phyloP scores from a whole-genome alignment of 176 grass and related monocot species.

The Themeda triandra region DNA sequence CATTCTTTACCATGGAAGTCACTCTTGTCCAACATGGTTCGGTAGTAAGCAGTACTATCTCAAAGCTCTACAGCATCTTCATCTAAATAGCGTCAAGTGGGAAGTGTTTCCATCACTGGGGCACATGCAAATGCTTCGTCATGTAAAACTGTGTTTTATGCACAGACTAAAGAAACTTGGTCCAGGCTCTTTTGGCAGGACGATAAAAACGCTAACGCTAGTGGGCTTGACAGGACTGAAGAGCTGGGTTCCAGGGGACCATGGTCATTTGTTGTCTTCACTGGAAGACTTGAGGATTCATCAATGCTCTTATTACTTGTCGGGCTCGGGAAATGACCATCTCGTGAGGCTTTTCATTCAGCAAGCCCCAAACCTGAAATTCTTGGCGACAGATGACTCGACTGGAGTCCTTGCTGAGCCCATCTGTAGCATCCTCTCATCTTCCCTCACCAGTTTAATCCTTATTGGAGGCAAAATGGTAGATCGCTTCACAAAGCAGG shows the following conservation, averaged over 20 bases:
- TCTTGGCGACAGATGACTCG: background rate
- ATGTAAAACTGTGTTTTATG: accelerated
- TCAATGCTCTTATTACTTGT: background rate
- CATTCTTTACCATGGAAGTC: background rate
- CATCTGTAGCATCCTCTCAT: background rate
- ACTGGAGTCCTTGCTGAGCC: background rate
- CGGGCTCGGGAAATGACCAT: background rate
- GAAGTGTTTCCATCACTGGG: background rate
- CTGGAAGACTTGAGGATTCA: background rate
- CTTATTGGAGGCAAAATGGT: background rate
- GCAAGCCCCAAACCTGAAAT: background rate
- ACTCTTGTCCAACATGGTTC: background rate
- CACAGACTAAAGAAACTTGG: background rate
- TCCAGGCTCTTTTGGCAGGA: background rate
- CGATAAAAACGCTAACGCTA: background rate
- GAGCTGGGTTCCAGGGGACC: background rate
- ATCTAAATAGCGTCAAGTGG: background rate
- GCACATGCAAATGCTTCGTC: background rate
- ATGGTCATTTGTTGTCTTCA: background rate
- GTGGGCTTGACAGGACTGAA: background rate
- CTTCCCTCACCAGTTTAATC: background rate
- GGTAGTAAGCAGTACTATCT: background rate
- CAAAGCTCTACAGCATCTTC: background rate
- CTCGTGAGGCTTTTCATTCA: background rate
- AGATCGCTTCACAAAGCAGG: background rate